A percentile compares a stretch with the other conserved stretches of the same genome.
phyloP scores from a whole-genome alignment of 2,329 filamentous ascomycete genomes.

The Cladosporium cucumerinum region DNA sequence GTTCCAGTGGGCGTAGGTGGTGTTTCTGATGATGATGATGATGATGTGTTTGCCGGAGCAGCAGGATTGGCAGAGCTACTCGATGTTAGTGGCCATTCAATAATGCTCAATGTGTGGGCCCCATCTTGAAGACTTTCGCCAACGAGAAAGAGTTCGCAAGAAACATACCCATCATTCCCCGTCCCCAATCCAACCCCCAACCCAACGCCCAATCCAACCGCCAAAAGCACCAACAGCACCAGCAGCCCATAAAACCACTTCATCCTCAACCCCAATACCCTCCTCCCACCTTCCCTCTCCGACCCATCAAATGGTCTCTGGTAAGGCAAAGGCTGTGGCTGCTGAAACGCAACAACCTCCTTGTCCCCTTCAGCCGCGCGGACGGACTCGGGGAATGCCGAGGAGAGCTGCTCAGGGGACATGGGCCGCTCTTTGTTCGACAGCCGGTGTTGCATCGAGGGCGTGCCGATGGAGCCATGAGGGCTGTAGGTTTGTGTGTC shows the following conservation, averaged over 20 bases:
- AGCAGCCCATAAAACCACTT: conserved; percentile 25
- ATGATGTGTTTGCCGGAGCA: not conserved
- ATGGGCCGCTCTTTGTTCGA: conserved; percentile 25
- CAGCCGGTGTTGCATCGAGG: conserved; percentile 18
- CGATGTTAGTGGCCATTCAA: not conserved
- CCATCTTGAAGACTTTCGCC: not conserved
- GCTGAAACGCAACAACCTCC: conserved; percentile 26
- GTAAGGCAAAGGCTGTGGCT: conserved; percentile 18
- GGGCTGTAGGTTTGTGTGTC: conserved; percentile 19
- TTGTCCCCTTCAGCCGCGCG: conserved; percentile 29
- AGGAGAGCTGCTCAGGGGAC: conserved; percentile 25
- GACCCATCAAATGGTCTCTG: conserved; percentile 13
- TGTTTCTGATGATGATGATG: conserved; percentile 6
- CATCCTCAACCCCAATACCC: conserved; percentile 23
- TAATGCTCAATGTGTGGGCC: not conserved
- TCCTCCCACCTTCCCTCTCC: conserved; percentile 15
- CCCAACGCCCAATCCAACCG: conserved; percentile 36
- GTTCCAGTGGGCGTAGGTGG: conserved; percentile 10
- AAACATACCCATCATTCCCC: conserved; percentile 26
- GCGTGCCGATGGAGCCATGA: conserved; percentile 18
- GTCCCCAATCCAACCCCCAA: conserved; percentile 39
- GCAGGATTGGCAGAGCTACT: not conserved
- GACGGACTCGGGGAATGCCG: conserved; percentile 29
- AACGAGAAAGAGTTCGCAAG: not conserved
- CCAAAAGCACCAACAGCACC: conserved; percentile 26